These are phyloP conservation scores for Staphylotrichum longicolle DNA, from an alignment of 495 filamentous ascomycete genomes.

Conservation along the genomic window DNA sequence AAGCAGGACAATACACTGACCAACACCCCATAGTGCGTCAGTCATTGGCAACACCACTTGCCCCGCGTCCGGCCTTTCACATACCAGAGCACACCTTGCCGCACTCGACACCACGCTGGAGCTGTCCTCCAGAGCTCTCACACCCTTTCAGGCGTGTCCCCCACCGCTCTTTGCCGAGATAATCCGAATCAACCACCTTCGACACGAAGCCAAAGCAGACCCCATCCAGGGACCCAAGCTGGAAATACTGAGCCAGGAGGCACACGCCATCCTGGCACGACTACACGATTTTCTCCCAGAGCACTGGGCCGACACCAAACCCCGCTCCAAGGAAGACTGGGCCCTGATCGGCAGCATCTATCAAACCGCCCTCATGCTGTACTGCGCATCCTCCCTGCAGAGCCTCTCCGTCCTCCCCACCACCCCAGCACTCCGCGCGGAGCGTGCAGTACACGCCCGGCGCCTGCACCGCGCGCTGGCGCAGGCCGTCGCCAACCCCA, in stretches of 20 bases:
- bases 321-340: constrained; percentile 26
- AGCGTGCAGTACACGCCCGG: constrained; percentile 11
- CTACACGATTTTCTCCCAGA: constrained; percentile 30
- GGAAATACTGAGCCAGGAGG: constrained; percentile 14
- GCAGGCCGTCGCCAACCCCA: neutral
- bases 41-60: constrained; percentile 36
- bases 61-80: constrained; percentile 30
- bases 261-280: constrained; percentile 23
- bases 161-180: constrained; percentile 29
- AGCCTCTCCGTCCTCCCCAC: constrained; percentile 31
- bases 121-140: constrained; percentile 9
- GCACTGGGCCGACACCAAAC: constrained; percentile 32
- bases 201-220: constrained; percentile 10
- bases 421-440: constrained; percentile 10
- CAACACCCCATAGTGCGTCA: constrained; percentile 19
- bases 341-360: constrained; percentile 30
- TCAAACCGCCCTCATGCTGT: constrained; percentile 33
- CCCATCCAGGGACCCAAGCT: neutral
- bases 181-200: constrained; percentile 30
- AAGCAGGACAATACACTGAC: neutral
- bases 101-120: constrained; percentile 23
- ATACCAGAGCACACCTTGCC: constrained; percentile 20
- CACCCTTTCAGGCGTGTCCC: constrained; percentile 28
- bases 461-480: neutral
- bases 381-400: constrained; percentile 35